These are phyloP conservation scores for Sclerospora graminicola DNA, from an alignment of 352 stramenopile genomes.

Conservation along the genomic window DNA sequence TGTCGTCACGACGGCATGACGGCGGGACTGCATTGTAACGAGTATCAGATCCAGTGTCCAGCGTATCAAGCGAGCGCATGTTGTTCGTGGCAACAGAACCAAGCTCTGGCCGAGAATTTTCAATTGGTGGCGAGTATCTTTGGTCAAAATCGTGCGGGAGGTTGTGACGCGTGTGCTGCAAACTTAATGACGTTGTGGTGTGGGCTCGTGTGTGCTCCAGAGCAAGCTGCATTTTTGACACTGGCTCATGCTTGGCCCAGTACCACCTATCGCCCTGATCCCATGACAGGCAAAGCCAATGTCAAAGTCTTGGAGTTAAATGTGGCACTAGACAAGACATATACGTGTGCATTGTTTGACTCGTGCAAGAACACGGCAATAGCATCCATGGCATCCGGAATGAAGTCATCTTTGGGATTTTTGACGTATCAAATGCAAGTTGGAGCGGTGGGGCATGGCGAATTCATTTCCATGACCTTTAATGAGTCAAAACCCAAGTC, in stretches of 20 bases:
- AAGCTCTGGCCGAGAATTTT: conserved; percentile 81
- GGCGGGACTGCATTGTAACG: conserved; percentile 56
- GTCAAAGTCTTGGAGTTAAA: conserved; percentile 77
- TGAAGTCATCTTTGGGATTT: conserved; percentile 81
- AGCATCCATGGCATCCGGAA: conserved; percentile 48
- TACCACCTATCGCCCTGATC: conserved; percentile 55
- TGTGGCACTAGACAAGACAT: conserved; percentile 57
- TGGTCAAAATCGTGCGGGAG: conserved; percentile 48
- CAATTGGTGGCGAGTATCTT: conserved; percentile 65
- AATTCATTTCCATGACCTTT: conserved; percentile 79
- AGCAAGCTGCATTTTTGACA: conserved; percentile 63
- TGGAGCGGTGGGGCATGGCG: conserved; percentile 76
- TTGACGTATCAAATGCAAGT: conserved; percentile 87
- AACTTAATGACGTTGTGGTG: conserved; percentile 87
- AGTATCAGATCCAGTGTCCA: conserved; percentile 77
- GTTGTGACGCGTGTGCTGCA: conserved; percentile 69
- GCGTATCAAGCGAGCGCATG: conserved; percentile 67
- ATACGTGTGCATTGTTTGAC: conserved; percentile 73
- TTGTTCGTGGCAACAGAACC: conserved; percentile 88
- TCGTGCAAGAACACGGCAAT: conserved; percentile 83
- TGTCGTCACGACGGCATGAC: conserved; percentile 59
- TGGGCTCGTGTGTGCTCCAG: conserved; percentile 69
- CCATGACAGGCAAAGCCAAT: conserved; percentile 59
- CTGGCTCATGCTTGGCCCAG: conserved; percentile 59
- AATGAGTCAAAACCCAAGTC: conserved; percentile 26